Evolutionary conservation across 2,329 filamentous ascomycete species (phyloP).

Genomic region (Fonsecaea pugnacius): DNA sequence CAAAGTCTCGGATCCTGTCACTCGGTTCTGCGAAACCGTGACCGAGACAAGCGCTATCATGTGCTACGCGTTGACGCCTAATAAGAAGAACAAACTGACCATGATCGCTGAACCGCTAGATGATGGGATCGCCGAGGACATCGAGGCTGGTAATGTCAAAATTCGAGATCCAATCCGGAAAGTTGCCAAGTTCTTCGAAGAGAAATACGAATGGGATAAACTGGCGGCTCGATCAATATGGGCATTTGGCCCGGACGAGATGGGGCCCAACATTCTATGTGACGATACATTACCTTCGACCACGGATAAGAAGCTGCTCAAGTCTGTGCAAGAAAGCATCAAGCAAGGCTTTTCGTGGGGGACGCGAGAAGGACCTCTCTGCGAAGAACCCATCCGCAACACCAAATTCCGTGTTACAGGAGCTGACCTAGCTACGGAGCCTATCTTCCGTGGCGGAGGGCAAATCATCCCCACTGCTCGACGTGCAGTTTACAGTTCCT

Average conservation of each 20-base stretch:
- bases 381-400: constrained; percentile 98
- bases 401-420: constrained; percentile 97
- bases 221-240: constrained; percentile 93
- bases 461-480: constrained; percentile 97
- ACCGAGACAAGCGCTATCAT: constrained; percentile 97
- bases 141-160: constrained; percentile 84
- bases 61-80: constrained; percentile 95
- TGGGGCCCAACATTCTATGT: constrained; percentile 91
- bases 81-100: constrained; percentile 99
- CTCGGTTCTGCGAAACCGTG: constrained; percentile 95
- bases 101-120: constrained; percentile 98
- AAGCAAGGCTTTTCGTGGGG: constrained; percentile 98
- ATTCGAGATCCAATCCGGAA: constrained; percentile 92
- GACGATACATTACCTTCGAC: constrained; percentile 95
- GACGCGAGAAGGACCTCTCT: constrained; percentile 89
- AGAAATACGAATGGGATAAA: constrained; percentile 96
- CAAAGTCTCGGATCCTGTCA: constrained; percentile 97
- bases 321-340: constrained; percentile 86
- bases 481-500: constrained; percentile 90
- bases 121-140: constrained; percentile 91
- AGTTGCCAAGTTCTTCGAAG: constrained; percentile 95
- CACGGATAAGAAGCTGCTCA: constrained; percentile 88
- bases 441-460: constrained; percentile 92
- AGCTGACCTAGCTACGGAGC: constrained; percentile 80
- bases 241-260: constrained; percentile 97